Conservation (phyloP, 2,329 filamentous ascomycete species). For the Cadophora sp. region DNA sequence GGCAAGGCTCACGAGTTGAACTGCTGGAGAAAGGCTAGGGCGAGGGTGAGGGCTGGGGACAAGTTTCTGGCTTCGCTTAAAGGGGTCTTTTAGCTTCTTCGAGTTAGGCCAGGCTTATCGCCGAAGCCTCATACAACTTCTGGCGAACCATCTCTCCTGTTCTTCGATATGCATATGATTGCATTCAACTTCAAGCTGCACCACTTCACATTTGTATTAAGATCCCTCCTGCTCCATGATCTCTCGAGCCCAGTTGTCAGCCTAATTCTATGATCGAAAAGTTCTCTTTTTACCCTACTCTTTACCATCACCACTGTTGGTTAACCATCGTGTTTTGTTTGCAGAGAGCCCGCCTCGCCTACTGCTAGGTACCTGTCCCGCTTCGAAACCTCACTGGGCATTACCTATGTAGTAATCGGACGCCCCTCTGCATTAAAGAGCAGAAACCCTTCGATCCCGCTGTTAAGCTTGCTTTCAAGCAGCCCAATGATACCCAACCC, state of each 20-base stretch:
- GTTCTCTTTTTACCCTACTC: too few relatives aligned
- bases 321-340: not conserved
- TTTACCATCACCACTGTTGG: not conserved
- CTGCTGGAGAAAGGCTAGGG: not conserved
- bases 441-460: not conserved
- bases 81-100: not conserved
- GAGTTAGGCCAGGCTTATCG: not conserved
- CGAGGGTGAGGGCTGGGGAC: not conserved
- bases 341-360: not conserved
- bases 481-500: not conserved
- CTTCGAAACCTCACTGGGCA: not conserved
- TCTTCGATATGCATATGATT: not conserved
- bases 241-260: not conserved
- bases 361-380: not conserved
- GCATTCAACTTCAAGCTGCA: not conserved
- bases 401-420: not conserved
- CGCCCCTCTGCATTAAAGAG: not conserved
- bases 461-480: not conserved
- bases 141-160: not conserved
- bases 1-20: slow-evolving; percentile 4
- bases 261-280: not conserved
- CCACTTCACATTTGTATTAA: not conserved
- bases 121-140: not conserved
- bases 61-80: not conserved
- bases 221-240: not conserved